These are phyloP conservation scores for Trifolium repens DNA, from an alignment of 306 rosid species.

Conservation along the genomic window DNA sequence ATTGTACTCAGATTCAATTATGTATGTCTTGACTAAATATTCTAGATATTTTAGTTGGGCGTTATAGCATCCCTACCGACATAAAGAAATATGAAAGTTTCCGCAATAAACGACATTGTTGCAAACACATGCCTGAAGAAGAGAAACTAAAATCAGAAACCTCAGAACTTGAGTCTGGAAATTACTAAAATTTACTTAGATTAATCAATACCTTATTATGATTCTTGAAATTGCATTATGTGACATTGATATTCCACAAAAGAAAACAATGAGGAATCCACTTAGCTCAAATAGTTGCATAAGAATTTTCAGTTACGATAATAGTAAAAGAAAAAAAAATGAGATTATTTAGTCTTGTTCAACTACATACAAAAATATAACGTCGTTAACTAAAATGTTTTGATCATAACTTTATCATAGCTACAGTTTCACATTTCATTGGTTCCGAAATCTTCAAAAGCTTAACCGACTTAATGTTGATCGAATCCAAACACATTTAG, in stretches of 20 bases:
- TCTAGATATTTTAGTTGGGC: no score
- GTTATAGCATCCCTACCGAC: no score
- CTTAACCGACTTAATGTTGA: no score
- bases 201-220: constrained; percentile 68
- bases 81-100: constrained; percentile 87
- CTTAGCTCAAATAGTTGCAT: constrained; percentile 75
- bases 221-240: constrained; percentile 76
- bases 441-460: background rate
- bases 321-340: background rate
- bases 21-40: no score
- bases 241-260: constrained; percentile 90
- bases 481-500: background rate
- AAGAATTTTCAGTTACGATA: constrained; percentile 15
- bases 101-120: constrained; percentile 86
- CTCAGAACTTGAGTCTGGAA: constrained; percentile 22
- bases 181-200: constrained; percentile 13
- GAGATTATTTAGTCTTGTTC: no score
- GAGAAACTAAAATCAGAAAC: constrained; percentile 24
- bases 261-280: constrained; percentile 97
- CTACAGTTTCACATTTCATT: no score
- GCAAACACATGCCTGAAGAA: constrained; percentile 78
- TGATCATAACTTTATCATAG: no score
- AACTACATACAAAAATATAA: no score
- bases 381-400: no score
- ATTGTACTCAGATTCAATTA: no score